These are phyloP conservation scores for Haberlea rhodopensis DNA, from an alignment of 257 asterid genomes.

Conservation along the genomic window DNA sequence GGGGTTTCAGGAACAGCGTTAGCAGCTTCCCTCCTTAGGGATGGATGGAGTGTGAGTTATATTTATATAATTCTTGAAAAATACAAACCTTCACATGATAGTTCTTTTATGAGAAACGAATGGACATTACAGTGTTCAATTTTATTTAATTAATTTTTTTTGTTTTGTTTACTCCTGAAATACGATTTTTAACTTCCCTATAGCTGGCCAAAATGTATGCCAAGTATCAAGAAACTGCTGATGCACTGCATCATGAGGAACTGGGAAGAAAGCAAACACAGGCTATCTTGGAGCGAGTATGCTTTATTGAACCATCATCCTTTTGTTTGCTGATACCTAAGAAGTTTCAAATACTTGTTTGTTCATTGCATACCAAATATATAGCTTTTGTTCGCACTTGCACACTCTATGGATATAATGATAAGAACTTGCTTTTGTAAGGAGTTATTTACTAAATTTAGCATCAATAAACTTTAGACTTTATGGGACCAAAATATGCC, in stretches of 20 bases:
- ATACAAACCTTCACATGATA: neutral
- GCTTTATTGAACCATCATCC: constrained; percentile 24
- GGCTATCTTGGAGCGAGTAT: constrained; percentile 85
- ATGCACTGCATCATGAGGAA: constrained; percentile 89
- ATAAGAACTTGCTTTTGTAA: no score
- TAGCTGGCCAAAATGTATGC: constrained; percentile 77
- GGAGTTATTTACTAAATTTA: no score
- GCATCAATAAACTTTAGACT: neutral
- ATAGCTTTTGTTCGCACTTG: neutral
- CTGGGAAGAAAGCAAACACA: constrained; percentile 84
- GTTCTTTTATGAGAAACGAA: neutral
- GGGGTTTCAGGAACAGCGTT: constrained; percentile 96
- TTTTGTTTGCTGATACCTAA: neutral
- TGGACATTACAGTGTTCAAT: neutral
- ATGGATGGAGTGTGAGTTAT: constrained; percentile 92
- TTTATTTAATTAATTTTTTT: neutral
- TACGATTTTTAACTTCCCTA: constrained; percentile 19
- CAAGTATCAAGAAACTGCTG: constrained; percentile 92
- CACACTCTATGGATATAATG: no score
- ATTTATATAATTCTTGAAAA: neutral
- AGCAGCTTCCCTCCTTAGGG: constrained; percentile 96
- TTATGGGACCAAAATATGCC: neutral
- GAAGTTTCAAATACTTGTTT: neutral
- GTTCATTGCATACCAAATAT: neutral
- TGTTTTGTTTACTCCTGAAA: constrained; percentile 1